These are phyloP conservation scores for Trichoderma koningiopsis DNA, from an alignment of 2,329 filamentous ascomycete species.

Conservation along the genomic window DNA sequence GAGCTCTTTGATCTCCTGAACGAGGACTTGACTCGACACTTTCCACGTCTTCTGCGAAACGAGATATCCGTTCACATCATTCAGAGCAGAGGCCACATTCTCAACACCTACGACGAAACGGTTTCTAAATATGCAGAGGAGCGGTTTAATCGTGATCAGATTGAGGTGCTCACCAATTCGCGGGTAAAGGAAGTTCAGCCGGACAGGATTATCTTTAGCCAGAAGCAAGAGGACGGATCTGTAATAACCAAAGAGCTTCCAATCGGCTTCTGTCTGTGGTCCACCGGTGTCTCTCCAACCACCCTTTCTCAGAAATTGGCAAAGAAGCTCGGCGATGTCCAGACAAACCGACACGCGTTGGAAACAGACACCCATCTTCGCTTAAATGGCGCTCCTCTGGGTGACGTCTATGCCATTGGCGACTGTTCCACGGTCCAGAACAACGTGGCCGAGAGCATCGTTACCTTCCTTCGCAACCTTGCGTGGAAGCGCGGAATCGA, in stretches of 20 bases:
- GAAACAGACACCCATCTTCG: constrained; percentile 95
- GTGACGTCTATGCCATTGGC: constrained; percentile 94
- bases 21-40: constrained; percentile 82
- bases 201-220: constrained; percentile 87
- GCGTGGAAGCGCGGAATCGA: constrained; percentile 92
- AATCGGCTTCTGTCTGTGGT: constrained; percentile 96
- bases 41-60: constrained; percentile 88
- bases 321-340: constrained; percentile 70
- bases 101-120: constrained; percentile 97
- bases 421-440: constrained; percentile 98
- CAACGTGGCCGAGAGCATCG: constrained; percentile 88
- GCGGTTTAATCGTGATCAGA: constrained; percentile 85
- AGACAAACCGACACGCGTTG: constrained; percentile 87
- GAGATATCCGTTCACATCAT: constrained; percentile 98
- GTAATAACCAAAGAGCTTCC: constrained; percentile 88
- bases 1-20: constrained; percentile 96
- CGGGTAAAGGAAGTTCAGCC: constrained; percentile 84
- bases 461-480: constrained; percentile 83
- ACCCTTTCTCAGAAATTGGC: constrained; percentile 77
- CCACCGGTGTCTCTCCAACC: constrained; percentile 88
- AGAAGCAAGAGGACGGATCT: constrained; percentile 73
- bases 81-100: constrained; percentile 88
- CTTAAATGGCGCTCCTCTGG: constrained; percentile 82
- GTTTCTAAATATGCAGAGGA: constrained; percentile 90
- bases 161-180: constrained; percentile 90